Percentiles rank a stretch among this genome's conserved stretches.
Conservation (phyloP, 768 basidiomycete genomes). For the Epithele typhae region DNA sequence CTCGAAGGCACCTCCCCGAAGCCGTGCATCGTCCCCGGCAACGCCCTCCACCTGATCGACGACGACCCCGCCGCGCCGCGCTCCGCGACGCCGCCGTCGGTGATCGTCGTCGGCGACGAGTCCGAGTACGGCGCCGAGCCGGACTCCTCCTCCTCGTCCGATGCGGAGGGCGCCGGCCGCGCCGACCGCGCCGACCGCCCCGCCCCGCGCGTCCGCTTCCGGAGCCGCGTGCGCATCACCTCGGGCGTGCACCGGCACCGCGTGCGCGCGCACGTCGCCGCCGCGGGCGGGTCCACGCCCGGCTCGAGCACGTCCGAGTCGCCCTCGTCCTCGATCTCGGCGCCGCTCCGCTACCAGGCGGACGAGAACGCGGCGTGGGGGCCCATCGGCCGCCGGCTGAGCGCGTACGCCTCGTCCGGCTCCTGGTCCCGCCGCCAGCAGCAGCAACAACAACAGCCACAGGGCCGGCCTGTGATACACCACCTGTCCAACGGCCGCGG, state of each 20-base stretch:
- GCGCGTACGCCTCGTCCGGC: slow-evolving; percentile 20
- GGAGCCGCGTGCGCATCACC: slow-evolving; percentile 73
- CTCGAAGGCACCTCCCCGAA: slow-evolving; percentile 24
- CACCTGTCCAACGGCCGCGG: too few species aligned
- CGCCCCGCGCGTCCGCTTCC: slow-evolving; percentile 52
- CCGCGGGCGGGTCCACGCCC: slow-evolving; percentile 25
- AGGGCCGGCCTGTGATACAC: too few species aligned
- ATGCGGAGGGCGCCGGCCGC: background rate
- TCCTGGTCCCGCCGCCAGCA: slow-evolving; percentile 13
- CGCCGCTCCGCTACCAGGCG: slow-evolving; percentile 57
- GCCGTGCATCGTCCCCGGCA: slow-evolving; percentile 30
- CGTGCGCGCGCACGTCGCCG: slow-evolving; percentile 15
- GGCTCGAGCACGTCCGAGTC: slow-evolving; percentile 57
- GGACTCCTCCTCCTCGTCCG: background rate
- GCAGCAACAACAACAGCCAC: slow-evolving; percentile 7
- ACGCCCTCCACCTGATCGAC: slow-evolving; percentile 32
- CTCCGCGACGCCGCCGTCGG: slow-evolving; percentile 21
- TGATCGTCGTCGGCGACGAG: slow-evolving; percentile 19
- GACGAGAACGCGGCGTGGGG: slow-evolving; percentile 53
- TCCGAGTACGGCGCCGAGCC: slow-evolving; percentile 1
- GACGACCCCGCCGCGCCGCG: slow-evolving; percentile 24
- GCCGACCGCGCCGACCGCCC: slow-evolving; percentile 5
- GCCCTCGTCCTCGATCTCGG: slow-evolving; percentile 78
- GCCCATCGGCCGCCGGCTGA: slow-evolving; percentile 57
- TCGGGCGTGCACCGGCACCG: slow-evolving; percentile 57